Evolutionary conservation across 2,329 filamentous ascomycete genomes (phyloP).

Genomic region (Pseudogymnoascus sp.): DNA sequence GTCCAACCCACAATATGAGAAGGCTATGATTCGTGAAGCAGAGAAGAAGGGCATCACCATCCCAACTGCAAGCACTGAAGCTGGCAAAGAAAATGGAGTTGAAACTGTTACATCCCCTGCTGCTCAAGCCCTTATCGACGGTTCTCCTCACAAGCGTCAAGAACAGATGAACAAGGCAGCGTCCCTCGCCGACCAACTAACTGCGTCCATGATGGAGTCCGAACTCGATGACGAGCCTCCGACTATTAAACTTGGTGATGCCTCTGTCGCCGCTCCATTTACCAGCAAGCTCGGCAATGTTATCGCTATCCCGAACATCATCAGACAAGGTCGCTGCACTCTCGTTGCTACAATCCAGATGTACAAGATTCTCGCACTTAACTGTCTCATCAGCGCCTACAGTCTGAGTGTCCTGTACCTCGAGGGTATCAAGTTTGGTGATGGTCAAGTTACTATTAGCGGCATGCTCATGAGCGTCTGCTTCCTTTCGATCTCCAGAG

Average conservation of each 20-base stretch:
- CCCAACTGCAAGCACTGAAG: slow-evolving; percentile 42
- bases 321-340: slow-evolving; percentile 93
- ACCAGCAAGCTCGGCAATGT: slow-evolving; percentile 97
- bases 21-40: slow-evolving; percentile 81
- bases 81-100: slow-evolving; percentile 43
- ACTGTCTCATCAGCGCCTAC: slow-evolving; percentile 97
- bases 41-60: slow-evolving; percentile 61
- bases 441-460: slow-evolving; percentile 96
- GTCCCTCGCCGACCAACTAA: slow-evolving; percentile 77
- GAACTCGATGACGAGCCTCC: slow-evolving; percentile 86
- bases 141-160: slow-evolving; percentile 45
- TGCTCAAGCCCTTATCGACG: slow-evolving; percentile 49
- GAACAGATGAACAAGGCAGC: slow-evolving; percentile 64
- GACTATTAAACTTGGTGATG: slow-evolving; percentile 92
- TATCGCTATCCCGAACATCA: slow-evolving; percentile 94
- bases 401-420: slow-evolving; percentile 92
- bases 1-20: slow-evolving; percentile 86
- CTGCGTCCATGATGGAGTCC: slow-evolving; percentile 77
- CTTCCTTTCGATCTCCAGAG: slow-evolving; percentile 96
- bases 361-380: slow-evolving; percentile 98
- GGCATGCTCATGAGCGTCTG: slow-evolving; percentile 99
- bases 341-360: slow-evolving; percentile 98
- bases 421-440: slow-evolving; percentile 97
- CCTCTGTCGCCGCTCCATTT: slow-evolving; percentile 93
- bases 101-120: slow-evolving; percentile 60